These are phyloP conservation scores for Mallotus repandus DNA, from an alignment of 441 rosid species.

Conservation along the genomic window DNA sequence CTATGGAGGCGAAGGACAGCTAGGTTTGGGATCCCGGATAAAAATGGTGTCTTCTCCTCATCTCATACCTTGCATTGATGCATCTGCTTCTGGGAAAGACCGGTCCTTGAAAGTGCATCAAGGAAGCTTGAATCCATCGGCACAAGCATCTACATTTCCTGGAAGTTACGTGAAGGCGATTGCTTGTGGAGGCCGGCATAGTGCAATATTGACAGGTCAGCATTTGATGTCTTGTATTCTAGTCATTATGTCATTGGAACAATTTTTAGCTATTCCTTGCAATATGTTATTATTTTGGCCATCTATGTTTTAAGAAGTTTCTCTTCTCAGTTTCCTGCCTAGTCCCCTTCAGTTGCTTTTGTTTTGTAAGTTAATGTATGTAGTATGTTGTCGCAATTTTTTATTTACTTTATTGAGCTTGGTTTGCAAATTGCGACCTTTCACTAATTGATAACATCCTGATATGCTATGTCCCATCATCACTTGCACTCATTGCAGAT, in stretches of 20 bases:
- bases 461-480: neutral
- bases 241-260: neutral
- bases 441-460: neutral
- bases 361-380: neutral
- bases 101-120: slow-evolving; percentile 37
- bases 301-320: neutral
- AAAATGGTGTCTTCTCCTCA: slow-evolving; percentile 82
- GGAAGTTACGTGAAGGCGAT: slow-evolving; percentile 72
- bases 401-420: neutral
- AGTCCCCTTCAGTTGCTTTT: neutral
- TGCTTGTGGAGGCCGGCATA: slow-evolving; percentile 94
- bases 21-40: slow-evolving; percentile 89
- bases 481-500: slow-evolving; percentile 46
- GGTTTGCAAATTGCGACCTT: neutral
- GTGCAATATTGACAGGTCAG: slow-evolving; percentile 79
- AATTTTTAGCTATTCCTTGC: neutral
- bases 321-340: neutral
- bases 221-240: neutral
- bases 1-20: slow-evolving; percentile 99
- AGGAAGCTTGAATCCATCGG: slow-evolving; percentile 47
- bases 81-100: slow-evolving; percentile 45
- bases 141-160: slow-evolving; percentile 49
- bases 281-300: neutral
- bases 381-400: neutral
- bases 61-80: slow-evolving; percentile 64